These are phyloP conservation scores for Chromera velia DNA, from an alignment of 73 alveolate genomes.

Conservation along the genomic window DNA sequence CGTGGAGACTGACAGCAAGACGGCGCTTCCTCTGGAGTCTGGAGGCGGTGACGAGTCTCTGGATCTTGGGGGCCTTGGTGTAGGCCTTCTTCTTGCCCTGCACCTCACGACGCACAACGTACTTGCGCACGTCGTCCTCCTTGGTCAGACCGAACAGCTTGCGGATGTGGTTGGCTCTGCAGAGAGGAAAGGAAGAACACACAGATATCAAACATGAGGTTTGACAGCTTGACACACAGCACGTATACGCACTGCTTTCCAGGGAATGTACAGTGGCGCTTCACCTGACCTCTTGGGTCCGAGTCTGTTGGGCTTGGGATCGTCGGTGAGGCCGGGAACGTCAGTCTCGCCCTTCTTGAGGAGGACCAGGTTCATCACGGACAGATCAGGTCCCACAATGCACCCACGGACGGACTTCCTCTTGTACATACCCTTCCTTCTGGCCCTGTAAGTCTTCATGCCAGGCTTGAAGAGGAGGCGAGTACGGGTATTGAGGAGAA, in stretches of 20 bases:
- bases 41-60: background rate
- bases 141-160: conserved; percentile 51
- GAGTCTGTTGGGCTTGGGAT: conserved; percentile 47
- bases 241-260: background rate
- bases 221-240: background rate
- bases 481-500: conserved; percentile 63
- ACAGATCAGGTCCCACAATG: conserved; percentile 61
- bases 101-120: background rate
- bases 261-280: background rate
- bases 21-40: background rate
- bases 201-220: background rate
- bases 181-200: background rate
- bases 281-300: conserved; percentile 57
- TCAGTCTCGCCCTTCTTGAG: conserved; percentile 82
- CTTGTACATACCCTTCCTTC: conserved; percentile 62
- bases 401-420: conserved; percentile 75
- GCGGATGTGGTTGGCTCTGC: conserved; percentile 48
- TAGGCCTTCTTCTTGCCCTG: background rate
- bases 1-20: background rate
- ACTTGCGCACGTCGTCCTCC: conserved; percentile 14
- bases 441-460: conserved; percentile 59
- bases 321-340: conserved; percentile 58
- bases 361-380: conserved; percentile 49
- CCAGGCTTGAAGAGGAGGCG: conserved; percentile 66
- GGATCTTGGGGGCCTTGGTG: background rate